Evolutionary conservation across 352 stramenopile species (phyloP), one percentile per base, ranked within the genome.

Genomic region (Phytopythium ostracodes): DNA sequence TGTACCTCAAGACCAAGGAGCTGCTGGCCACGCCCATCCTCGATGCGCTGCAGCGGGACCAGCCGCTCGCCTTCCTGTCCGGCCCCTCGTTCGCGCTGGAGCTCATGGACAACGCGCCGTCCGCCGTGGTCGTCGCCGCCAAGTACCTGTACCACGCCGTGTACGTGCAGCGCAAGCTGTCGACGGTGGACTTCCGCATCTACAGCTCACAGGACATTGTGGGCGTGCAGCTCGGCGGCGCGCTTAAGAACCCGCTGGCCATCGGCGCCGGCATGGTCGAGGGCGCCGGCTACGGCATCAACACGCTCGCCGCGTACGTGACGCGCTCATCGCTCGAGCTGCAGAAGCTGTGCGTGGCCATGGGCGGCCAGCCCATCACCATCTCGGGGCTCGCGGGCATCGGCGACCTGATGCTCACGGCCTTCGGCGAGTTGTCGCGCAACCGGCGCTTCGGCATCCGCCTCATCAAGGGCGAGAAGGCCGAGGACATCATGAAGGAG

Each of bases 231-330:
- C 82, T 99, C 36, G 96, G 96, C 46, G 97, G 96, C 10, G 96
- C 96, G 17, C 87, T 99, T 46, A 99, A 99, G 76, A 99, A 99
- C 75, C 95, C 98, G 2, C 92, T 99, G 71, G 97, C 97, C 12
- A 92, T 99, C 46, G 97, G 94, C 42, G 96, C 96, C 38, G 97
- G 96, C 33, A 99, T 99, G 94, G 97, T 97, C 67, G 96, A 99
- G 76, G 97, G 97, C 33, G 79, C 98, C 1, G 97, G 95, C 54
- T 88, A 98, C 38, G 96, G 96, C 47, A 98, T 97, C 56, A 99
- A 99, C 67, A 98, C 94, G 31, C 78, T 97, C 68, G 94, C 95
- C 20, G 94, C 90, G 11, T 92, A 98, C 59, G 96, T 99, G 22
- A 99, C 96, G 15, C 87, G 96, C 59, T 97, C 96, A 57, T 98